These are phyloP conservation scores for Daldinia loculata DNA, from an alignment of 495 filamentous ascomycete genomes.

Conservation along the genomic window DNA sequence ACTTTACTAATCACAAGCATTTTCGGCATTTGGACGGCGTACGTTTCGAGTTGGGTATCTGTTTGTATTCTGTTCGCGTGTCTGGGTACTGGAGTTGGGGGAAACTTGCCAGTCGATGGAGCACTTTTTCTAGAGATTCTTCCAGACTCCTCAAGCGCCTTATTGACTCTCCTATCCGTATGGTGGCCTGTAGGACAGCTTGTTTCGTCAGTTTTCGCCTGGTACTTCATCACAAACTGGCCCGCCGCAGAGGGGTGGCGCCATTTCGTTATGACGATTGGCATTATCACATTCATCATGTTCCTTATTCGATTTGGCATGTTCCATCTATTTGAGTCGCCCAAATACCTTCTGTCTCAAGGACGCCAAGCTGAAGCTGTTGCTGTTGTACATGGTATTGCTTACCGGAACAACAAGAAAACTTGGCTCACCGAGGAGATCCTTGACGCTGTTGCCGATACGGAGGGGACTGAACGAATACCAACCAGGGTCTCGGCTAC, in stretches of 20 bases:
- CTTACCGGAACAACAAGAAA: slow-evolving; percentile 69
- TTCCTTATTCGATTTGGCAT: slow-evolving; percentile 80
- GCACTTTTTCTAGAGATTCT: slow-evolving; percentile 84
- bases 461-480: slow-evolving; percentile 34
- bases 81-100: slow-evolving; percentile 65
- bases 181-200: slow-evolving; percentile 84
- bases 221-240: slow-evolving; percentile 76
- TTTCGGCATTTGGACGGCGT: slow-evolving; percentile 76
- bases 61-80: slow-evolving; percentile 64
- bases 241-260: slow-evolving; percentile 82
- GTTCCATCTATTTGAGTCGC: slow-evolving; percentile 85
- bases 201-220: slow-evolving; percentile 76
- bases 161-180: slow-evolving; percentile 77
- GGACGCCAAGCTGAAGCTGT: slow-evolving; percentile 80
- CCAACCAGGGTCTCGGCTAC: slow-evolving; percentile 44
- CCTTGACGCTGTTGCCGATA: slow-evolving; percentile 61
- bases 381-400: slow-evolving; percentile 78
- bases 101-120: slow-evolving; percentile 83
- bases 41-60: slow-evolving; percentile 71
- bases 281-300: slow-evolving; percentile 74
- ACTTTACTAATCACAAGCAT: slow-evolving; percentile 75
- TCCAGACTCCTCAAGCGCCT: slow-evolving; percentile 76
- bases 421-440: slow-evolving; percentile 70
- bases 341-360: slow-evolving; percentile 80
- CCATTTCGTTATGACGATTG: slow-evolving; percentile 74